A percentile compares a stretch with the other conserved stretches of the same genome.
Evolutionary conservation across 176 grass and related monocot species (phyloP).

Genomic region (Hordeum marinum): DNA sequence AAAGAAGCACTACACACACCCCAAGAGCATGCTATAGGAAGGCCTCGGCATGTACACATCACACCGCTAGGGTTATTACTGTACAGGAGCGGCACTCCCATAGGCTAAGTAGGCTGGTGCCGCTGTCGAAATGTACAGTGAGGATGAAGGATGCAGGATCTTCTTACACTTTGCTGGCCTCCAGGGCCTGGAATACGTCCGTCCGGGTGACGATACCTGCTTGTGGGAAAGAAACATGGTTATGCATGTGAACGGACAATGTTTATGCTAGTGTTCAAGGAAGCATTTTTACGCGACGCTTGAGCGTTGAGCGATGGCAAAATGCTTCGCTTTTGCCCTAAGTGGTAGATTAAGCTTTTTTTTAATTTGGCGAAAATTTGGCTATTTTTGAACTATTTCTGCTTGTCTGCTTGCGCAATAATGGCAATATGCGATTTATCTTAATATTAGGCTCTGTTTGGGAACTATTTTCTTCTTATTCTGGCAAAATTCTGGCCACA

Average conservation of each 20-base stretch:
- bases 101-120: background rate
- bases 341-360: too few relatives aligned
- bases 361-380: too few relatives aligned
- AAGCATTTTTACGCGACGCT: too few relatives aligned
- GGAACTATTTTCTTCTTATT: too few relatives aligned
- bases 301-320: too few relatives aligned
- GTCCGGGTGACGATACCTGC: slow-evolving; percentile 55
- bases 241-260: background rate
- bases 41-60: background rate
- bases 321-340: too few relatives aligned
- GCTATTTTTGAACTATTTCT: too few relatives aligned
- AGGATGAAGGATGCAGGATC: background rate
- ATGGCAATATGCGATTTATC: too few relatives aligned
- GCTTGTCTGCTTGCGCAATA: too few relatives aligned
- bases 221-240: background rate
- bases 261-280: too few relatives aligned
- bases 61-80: background rate
- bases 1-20: background rate
- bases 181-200: slow-evolving; percentile 48
- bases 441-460: too few relatives aligned
- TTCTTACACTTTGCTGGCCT: slow-evolving; percentile 28
- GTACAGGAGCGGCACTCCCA: background rate
- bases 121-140: slow-evolving; percentile 6
- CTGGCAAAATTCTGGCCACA: too few relatives aligned
- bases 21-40: background rate